These are phyloP conservation scores for Aspergillus persii DNA, from an alignment of 2,329 filamentous ascomycete genomes.

Conservation along the genomic window DNA sequence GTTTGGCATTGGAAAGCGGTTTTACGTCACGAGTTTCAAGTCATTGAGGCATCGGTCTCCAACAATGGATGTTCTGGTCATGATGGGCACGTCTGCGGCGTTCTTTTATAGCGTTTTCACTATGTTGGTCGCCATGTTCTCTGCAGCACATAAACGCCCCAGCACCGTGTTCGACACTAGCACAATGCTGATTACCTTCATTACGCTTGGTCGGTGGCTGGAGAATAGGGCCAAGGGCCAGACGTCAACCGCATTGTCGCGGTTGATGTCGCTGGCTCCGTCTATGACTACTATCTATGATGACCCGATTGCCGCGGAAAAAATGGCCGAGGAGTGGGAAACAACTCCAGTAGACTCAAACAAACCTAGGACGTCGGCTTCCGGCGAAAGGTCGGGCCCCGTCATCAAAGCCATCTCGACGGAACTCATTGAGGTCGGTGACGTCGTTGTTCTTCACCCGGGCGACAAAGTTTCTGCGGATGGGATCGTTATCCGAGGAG, in stretches of 20 bases:
- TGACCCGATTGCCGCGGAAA: slow-evolving; percentile 90
- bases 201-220: slow-evolving; percentile 83
- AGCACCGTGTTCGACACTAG: slow-evolving; percentile 95
- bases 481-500: slow-evolving; percentile 78
- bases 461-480: slow-evolving; percentile 97
- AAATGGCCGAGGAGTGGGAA: slow-evolving; percentile 78
- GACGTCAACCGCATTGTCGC: slow-evolving; percentile 88
- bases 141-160: slow-evolving; percentile 74
- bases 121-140: slow-evolving; percentile 77
- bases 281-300: slow-evolving; percentile 97
- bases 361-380: slow-evolving; percentile 11
- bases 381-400: slow-evolving; percentile 43
- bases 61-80: slow-evolving; percentile 96
- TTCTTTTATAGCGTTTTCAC: slow-evolving; percentile 92
- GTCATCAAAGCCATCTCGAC: slow-evolving; percentile 87
- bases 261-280: slow-evolving; percentile 91
- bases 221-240: slow-evolving; percentile 96
- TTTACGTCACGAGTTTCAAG: slow-evolving; percentile 91
- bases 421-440: slow-evolving; percentile 88
- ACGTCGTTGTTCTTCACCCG: slow-evolving; percentile 87
- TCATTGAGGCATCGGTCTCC: slow-evolving; percentile 86
- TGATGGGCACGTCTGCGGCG: slow-evolving; percentile 87
- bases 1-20: slow-evolving; percentile 92
- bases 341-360: slow-evolving; percentile 7
- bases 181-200: slow-evolving; percentile 97